phyloP scores from a whole-genome alignment of 352 stramenopile genomes.

The Phytophthora vignae region DNA sequence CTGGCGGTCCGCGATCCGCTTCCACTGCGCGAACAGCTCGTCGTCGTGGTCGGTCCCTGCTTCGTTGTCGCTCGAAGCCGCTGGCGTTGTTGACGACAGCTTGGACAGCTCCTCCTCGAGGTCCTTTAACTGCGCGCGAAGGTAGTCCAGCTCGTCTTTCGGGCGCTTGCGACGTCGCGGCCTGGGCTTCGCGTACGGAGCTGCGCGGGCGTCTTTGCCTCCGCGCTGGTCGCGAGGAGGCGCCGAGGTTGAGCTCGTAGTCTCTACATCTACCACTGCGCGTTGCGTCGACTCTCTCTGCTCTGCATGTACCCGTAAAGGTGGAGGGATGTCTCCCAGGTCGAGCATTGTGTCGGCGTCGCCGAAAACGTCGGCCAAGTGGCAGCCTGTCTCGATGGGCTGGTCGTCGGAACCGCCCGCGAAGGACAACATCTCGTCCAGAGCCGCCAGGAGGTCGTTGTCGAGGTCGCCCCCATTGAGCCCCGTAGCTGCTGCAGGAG shows the following conservation, averaged over 20 bases:
- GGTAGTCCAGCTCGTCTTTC: conserved; percentile 48
- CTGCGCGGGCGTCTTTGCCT: conserved; percentile 17
- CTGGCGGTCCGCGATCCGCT: conserved; percentile 34
- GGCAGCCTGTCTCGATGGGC: conserved; percentile 19
- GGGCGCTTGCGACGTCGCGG: conserved; percentile 34
- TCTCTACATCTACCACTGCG: neutral
- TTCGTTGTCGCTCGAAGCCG: neutral
- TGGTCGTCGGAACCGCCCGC: neutral
- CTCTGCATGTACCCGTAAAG: neutral
- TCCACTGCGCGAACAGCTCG: conserved; percentile 35
- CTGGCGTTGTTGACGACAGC: neutral
- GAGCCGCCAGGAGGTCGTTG: conserved; percentile 27
- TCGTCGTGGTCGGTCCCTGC: conserved; percentile 9
- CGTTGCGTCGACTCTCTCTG: neutral
- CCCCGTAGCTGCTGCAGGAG: neutral
- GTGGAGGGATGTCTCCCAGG: conserved; percentile 9
- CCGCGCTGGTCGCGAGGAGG: conserved; percentile 11
- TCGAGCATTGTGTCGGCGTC: conserved; percentile 1
- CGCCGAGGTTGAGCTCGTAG: neutral
- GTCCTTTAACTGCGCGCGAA: conserved; percentile 27
- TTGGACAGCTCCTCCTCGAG: conserved; percentile 38
- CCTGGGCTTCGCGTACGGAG: conserved; percentile 24
- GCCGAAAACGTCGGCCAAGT: conserved; percentile 31
- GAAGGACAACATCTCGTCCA: conserved; percentile 36
- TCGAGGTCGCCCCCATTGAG: conserved; percentile 19